phyloP scores from a whole-genome alignment of 257 asterid genomes.

The Solanum sejunctum region DNA sequence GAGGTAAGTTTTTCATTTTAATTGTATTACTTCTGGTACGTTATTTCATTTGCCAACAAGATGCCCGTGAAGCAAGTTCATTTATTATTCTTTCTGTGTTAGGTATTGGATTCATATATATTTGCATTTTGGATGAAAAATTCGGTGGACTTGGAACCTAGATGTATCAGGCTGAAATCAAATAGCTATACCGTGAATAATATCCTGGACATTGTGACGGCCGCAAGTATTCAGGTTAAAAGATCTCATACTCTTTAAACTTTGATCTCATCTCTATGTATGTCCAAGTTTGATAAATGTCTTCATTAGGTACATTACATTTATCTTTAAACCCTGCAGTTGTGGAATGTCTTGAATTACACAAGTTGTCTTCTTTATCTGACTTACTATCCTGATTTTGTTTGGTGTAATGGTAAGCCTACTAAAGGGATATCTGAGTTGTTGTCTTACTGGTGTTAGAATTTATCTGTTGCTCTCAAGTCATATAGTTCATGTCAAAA shows the following conservation, averaged over 20 bases:
- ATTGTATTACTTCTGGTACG: background rate
- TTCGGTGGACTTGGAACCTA: constrained; percentile 56
- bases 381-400: background rate
- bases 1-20: constrained; percentile 35
- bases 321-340: background rate
- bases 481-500: background rate
- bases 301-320: background rate
- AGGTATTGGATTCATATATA: constrained; percentile 76
- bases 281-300: background rate
- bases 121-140: constrained; percentile 86
- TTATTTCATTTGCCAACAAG: background rate
- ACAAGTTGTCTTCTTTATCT: background rate
- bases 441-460: background rate
- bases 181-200: constrained; percentile 67
- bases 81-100: background rate
- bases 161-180: constrained; percentile 72
- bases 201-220: constrained; percentile 74
- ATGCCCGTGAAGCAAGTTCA: background rate
- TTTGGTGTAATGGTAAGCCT: background rate
- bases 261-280: background rate
- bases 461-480: background rate
- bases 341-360: background rate
- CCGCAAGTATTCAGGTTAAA: constrained; percentile 86
- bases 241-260: background rate
- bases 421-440: background rate